phyloP scores from a whole-genome alignment of 257 asterid genomes.

The Schizonepeta tenuifolia region DNA sequence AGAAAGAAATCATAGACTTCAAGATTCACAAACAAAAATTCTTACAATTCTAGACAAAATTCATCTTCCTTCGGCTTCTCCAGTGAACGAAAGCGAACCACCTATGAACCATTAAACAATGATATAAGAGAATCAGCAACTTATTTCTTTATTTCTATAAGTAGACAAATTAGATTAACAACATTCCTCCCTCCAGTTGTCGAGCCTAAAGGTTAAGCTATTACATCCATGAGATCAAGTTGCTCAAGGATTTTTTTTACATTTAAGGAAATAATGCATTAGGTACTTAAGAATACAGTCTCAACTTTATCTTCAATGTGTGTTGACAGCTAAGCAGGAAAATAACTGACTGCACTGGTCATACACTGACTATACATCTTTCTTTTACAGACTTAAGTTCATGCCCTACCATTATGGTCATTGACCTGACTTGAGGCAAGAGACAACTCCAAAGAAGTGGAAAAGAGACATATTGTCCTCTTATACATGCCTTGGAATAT shows the following conservation, averaged over 20 bases:
- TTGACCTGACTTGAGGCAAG: slow-evolving; percentile 8
- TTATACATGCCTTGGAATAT: not conserved
- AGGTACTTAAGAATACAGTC: slow-evolving; percentile 21
- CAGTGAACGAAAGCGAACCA: slow-evolving; percentile 75
- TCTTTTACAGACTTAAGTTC: slow-evolving; percentile 7
- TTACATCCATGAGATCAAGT: slow-evolving; percentile 24
- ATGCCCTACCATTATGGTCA: slow-evolving; percentile 1
- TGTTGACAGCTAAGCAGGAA: not conserved
- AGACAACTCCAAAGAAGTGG: not conserved
- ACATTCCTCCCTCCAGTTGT: slow-evolving; percentile 16
- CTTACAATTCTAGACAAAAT: slow-evolving; percentile 82
- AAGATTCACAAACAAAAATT: slow-evolving; percentile 25
- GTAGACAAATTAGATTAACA: slow-evolving; percentile 14
- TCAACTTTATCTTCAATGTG: slow-evolving; percentile 6
- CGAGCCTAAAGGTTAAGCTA: slow-evolving; percentile 4
- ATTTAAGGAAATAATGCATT: not conserved
- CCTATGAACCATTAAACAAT: slow-evolving; percentile 48
- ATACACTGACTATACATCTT: not conserved
- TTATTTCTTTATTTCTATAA: not conserved
- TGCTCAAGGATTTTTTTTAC: not conserved
- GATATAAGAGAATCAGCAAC: not conserved
- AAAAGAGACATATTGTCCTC: not conserved
- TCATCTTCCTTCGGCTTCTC: slow-evolving; percentile 93
- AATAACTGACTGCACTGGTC: not conserved
- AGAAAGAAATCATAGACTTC: slow-evolving; percentile 13